A percentile compares a stretch with the other conserved stretches of the same genome.
Evolutionary conservation across 2,329 filamentous ascomycete species (phyloP).

Genomic region (Microdochium paspali): DNA sequence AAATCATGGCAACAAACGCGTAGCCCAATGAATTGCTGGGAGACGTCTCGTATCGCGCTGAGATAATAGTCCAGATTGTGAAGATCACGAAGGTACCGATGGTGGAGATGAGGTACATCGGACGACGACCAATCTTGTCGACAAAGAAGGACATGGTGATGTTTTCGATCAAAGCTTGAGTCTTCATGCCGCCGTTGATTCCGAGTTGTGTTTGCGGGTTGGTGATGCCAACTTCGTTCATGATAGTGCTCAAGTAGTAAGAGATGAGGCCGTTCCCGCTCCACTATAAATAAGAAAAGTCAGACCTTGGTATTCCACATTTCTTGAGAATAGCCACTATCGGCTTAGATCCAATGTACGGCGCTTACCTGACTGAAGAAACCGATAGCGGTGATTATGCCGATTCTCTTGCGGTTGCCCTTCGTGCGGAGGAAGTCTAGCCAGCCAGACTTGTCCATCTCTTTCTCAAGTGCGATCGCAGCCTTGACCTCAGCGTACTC

Average conservation of each 20-base stretch:
- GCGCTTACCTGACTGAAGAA: background rate
- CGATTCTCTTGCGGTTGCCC: background rate
- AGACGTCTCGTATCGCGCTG: constrained; percentile 12
- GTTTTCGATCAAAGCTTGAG: constrained; percentile 36
- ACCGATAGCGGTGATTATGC: background rate
- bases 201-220: constrained; percentile 19
- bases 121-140: constrained; percentile 32
- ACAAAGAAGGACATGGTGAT: constrained; percentile 31
- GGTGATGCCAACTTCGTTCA: background rate
- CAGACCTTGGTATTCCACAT: too few species aligned
- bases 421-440: background rate
- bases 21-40: constrained; percentile 6
- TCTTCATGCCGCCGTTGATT: constrained; percentile 36
- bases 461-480: constrained; percentile 12
- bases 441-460: background rate
- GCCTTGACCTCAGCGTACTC: constrained; percentile 6
- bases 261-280: background rate
- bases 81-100: constrained; percentile 40
- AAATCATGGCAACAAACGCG: constrained; percentile 9
- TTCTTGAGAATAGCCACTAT: too few species aligned
- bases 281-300: background rate
- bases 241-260: background rate
- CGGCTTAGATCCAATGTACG: too few species aligned
- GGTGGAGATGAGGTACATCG: constrained; percentile 44
- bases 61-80: constrained; percentile 43